Percentiles rank a stretch among this genome's conserved stretches.
Evolutionary conservation across 345 rosid species (phyloP).

Genomic region (Eucalyptus globulus): DNA sequence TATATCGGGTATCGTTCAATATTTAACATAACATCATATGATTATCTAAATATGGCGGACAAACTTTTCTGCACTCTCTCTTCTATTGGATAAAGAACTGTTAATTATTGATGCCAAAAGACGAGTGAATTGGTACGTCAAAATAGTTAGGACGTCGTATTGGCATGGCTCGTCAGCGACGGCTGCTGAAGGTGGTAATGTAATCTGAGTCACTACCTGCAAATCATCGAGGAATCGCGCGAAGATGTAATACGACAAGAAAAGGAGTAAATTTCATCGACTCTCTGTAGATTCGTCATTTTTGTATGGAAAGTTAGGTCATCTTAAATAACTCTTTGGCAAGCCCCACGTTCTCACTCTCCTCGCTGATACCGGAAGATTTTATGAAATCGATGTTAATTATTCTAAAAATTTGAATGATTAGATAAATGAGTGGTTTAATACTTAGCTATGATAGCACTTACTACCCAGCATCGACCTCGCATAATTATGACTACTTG

Average conservation of each 20-base stretch:
- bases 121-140: not conserved
- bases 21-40: not conserved
- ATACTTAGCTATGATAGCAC: too few species aligned
- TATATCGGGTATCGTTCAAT: too few species aligned
- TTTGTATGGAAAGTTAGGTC: rapidly evolving
- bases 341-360: too few species aligned
- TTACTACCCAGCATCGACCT: rapidly evolving
- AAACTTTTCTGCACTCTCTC: not conserved
- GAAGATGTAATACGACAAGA: not conserved
- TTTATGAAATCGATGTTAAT: too few species aligned
- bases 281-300: not conserved
- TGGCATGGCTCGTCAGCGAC: not conserved
- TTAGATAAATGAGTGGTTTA: too few species aligned
- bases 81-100: not conserved
- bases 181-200: not conserved
- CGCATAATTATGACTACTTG: rapidly evolving
- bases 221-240: not conserved
- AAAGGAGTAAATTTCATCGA: not conserved
- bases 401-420: too few species aligned
- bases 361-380: rapidly evolving
- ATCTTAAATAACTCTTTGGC: too few species aligned
- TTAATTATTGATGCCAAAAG: too few species aligned
- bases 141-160: not conserved
- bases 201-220: not conserved
- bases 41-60: not conserved